Evolutionary conservation across 495 filamentous ascomycete genomes (phyloP).

Genomic region (Apodospora peruviana): DNA sequence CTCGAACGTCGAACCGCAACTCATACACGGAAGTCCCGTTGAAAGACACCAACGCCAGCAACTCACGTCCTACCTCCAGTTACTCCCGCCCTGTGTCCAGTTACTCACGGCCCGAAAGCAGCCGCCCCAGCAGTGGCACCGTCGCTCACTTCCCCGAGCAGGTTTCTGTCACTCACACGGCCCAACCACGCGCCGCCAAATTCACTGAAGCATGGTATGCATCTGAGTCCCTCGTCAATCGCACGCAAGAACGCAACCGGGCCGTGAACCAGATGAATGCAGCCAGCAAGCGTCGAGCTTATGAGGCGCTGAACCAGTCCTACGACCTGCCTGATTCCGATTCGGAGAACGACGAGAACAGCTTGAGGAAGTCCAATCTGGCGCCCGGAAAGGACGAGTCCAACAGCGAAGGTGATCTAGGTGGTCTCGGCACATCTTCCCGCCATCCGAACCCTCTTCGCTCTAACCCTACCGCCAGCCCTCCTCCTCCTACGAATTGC

Average conservation of each 20-base stretch:
- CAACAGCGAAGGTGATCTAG: too few species aligned
- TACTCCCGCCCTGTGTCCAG: neutral
- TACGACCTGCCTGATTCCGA: constrained; percentile 34
- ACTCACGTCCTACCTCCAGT: constrained; percentile 2
- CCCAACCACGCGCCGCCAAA: constrained; percentile 50
- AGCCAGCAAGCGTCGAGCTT: constrained; percentile 29
- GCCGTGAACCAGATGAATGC: constrained; percentile 33
- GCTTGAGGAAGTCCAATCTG: constrained; percentile 9
- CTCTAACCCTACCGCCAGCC: constrained; percentile 27
- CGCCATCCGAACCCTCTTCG: constrained; percentile 42
- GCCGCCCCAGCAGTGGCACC: constrained; percentile 23
- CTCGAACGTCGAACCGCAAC: constrained; percentile 19
- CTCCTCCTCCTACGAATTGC: neutral
- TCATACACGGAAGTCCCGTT: constrained; percentile 35
- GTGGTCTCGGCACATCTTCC: constrained; percentile 14
- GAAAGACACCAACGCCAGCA: constrained; percentile 26
- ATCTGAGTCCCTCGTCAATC: constrained; percentile 47
- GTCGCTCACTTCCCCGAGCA: constrained; percentile 16
- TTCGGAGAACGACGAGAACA: constrained; percentile 31
- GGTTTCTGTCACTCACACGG: constrained; percentile 25
- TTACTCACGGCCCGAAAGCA: too few species aligned
- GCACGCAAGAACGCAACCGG: constrained; percentile 40
- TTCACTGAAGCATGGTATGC: constrained; percentile 58
- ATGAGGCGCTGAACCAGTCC: constrained; percentile 42
- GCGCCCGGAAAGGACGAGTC: constrained; percentile 6